Evolutionary conservation across 164 flowering plant genomes (phyloP).

Genomic region (Vitis rupestris): DNA sequence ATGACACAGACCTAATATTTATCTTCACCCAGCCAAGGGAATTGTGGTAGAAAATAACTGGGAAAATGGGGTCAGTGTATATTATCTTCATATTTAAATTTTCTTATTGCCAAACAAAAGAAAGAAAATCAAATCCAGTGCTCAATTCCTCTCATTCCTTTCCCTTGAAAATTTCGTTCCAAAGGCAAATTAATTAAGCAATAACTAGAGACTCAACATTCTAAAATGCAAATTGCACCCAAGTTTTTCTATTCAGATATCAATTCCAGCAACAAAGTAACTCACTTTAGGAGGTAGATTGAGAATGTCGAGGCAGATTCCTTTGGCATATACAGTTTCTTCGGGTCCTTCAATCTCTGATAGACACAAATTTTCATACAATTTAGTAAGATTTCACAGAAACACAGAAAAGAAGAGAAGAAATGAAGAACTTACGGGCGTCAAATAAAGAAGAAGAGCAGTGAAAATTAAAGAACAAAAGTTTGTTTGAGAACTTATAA

Average conservation of each 20-base stretch:
- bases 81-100: too few relatives aligned
- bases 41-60: too few relatives aligned
- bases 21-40: too few relatives aligned
- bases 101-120: too few relatives aligned
- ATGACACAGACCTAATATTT: too few relatives aligned
- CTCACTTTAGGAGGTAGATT: constrained; percentile 90
- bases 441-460: constrained; percentile 40
- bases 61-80: too few relatives aligned
- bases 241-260: neutral
- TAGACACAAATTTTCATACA: neutral
- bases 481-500: too few relatives aligned
- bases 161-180: too few relatives aligned
- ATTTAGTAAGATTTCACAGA: neutral
- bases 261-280: neutral
- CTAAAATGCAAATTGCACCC: neutral
- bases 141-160: too few relatives aligned
- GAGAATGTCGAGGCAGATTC: constrained; percentile 91
- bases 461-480: too few relatives aligned
- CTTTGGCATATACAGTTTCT: constrained; percentile 70
- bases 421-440: constrained; percentile 40
- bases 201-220: neutral
- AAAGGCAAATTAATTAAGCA: too few relatives aligned
- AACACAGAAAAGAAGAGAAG: neutral
- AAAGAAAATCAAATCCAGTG: too few relatives aligned
- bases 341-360: constrained; percentile 78